Evolutionary conservation across 345 rosid species (phyloP).

Genomic region (Excoecaria cochinchinensis): DNA sequence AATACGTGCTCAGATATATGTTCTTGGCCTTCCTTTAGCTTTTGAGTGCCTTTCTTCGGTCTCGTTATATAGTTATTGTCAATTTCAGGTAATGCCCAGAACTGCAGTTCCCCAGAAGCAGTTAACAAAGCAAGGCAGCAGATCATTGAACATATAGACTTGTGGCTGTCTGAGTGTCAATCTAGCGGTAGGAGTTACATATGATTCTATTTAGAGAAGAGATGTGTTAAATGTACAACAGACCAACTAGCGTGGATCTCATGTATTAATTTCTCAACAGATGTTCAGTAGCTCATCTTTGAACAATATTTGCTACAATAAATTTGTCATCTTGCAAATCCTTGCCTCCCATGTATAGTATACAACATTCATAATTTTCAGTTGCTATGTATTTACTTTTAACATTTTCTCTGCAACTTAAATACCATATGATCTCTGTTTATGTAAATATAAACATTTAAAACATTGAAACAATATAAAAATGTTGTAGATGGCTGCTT

Average conservation of each 20-base stretch:
- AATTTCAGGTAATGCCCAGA: conserved; percentile 62
- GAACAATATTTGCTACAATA: background rate
- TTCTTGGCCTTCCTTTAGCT: background rate
- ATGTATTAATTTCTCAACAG: conserved; percentile 25
- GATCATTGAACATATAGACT: conserved; percentile 73
- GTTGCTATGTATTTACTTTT: background rate
- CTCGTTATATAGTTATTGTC: background rate
- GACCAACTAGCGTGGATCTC: conserved; percentile 13
- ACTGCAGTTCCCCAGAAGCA: conserved; percentile 82
- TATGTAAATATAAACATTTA: background rate
- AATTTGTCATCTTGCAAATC: background rate
- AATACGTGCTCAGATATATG: background rate
- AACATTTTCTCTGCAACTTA: background rate
- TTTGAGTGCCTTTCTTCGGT: background rate
- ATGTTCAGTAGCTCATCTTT: conserved; percentile 15
- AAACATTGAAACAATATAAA: background rate
- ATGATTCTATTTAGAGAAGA: conserved; percentile 15
- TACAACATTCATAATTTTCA: background rate
- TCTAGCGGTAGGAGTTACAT: conserved; percentile 35
- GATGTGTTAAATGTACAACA: background rate
- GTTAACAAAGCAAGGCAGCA: conserved; percentile 80
- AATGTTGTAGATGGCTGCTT: background rate
- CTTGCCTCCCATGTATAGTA: background rate
- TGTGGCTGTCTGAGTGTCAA: conserved; percentile 87
- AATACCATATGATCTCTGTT: background rate